phyloP scores from a whole-genome alignment of 441 rosid species.

The Brassica hybrid region DNA sequence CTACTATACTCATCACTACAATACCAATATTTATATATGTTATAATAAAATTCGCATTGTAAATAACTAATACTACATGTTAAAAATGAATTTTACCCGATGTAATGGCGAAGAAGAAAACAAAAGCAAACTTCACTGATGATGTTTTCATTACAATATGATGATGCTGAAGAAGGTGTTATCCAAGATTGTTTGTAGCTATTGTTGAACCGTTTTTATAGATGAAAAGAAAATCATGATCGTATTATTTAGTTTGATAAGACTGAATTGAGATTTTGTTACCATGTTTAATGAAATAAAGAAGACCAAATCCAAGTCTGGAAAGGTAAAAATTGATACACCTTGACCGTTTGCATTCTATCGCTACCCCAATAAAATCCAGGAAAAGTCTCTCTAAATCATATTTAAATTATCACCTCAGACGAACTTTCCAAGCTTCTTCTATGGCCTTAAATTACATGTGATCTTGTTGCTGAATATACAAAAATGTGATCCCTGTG shows the following conservation, averaged over 20 bases:
- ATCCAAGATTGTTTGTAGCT: background rate
- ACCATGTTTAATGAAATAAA: background rate
- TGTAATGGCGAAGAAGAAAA: background rate
- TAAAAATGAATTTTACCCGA: background rate
- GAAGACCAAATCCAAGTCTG: background rate
- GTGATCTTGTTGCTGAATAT: background rate
- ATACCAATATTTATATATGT: background rate
- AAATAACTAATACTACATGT: background rate
- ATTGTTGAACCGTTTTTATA: background rate
- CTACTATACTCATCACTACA: slow-evolving; percentile 1
- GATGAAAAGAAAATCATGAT: background rate
- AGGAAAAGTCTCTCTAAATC: background rate
- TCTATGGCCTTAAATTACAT: background rate
- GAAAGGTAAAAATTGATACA: background rate
- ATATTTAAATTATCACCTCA: background rate
- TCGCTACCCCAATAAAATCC: background rate
- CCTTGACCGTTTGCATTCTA: background rate
- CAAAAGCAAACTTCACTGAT: background rate
- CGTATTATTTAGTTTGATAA: background rate
- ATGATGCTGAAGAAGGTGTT: background rate
- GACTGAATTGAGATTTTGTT: background rate
- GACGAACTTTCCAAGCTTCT: background rate
- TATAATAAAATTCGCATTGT: background rate
- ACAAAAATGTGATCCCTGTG: background rate
- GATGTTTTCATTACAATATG: background rate